Evolutionary conservation across 1,139 yeast genomes (phyloP), one percentile per base, ranked within the genome.

Genomic region (Zygoascus hellenicus): DNA sequence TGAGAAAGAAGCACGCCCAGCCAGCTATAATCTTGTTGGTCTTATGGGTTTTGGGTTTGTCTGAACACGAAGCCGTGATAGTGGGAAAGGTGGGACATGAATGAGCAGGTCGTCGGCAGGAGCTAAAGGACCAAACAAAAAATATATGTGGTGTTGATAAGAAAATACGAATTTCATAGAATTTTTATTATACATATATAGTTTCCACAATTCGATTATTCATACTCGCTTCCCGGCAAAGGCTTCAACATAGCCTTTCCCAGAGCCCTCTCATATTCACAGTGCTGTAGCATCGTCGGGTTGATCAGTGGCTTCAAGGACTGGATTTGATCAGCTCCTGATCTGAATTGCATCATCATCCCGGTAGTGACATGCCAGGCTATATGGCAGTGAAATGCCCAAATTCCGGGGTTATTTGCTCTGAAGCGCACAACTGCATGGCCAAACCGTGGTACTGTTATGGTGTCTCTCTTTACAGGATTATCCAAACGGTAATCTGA

Each of bases 301-400:
- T 55, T 50, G 11, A 54, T 54, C 26, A 5, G 26, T 7, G 26
- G 7, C 9, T 14, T 15, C 34, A 32, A 13, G 13, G 46, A 51
- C 2, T 13, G 31, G 22, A 55, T 46, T 3, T 39, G 31, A 17
- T 51, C 57, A 47, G 54, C 45, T 9, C 54, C 61, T n/a, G 51
- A 53, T 3, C 51, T 50, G 38, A 58, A 58, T 42, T 58, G 62
- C 56, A 82, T 65, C 50, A 86, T 85, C 59, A 84, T 72, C 46
- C 92, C 94, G 63, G 83, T 88, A 55, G 77, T 79, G 66, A 83
- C 76, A 69, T 84, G 94, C 94, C 94, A 84, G 58, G 82, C 85
- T 52, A 83, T 78, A 58, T 84, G 94, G 67, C 94, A 84, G 63
- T 84, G 94, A 79, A 84, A 83, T 58, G 82, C 76, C 90, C 92